phyloP scores from a whole-genome alignment of 805 yeast genomes.

The Wickerhamomyces chambardii region DNA sequence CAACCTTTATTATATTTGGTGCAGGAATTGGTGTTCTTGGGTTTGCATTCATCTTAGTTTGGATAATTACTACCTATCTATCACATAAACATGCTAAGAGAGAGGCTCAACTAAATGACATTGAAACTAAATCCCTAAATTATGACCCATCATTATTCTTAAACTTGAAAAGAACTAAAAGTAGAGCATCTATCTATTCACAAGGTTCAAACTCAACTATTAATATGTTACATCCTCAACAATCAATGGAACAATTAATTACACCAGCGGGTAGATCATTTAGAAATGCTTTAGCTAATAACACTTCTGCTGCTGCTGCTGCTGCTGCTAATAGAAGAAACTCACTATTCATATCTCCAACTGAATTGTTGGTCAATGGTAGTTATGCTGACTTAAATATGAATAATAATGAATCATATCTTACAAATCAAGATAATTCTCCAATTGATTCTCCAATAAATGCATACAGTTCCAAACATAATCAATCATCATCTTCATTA shows the following conservation, averaged over 20 bases:
- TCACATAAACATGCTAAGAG: conserved; percentile 20
- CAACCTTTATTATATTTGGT: conserved; percentile 76
- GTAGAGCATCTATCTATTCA: conserved; percentile 20
- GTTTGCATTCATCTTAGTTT: conserved; percentile 13
- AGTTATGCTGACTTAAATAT: conserved; percentile 8
- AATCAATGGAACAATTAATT: conserved; percentile 10
- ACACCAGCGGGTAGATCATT: conserved; percentile 14
- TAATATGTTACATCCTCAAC: conserved; percentile 12
- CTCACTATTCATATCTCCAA: conserved; percentile 46
- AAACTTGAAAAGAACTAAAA: conserved; percentile 9
- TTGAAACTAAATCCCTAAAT: conserved; percentile 7
- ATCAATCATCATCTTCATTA: neutral
- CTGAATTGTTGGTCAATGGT: conserved; percentile 25
- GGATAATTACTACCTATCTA: conserved; percentile 14
- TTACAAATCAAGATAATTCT: conserved; percentile 5
- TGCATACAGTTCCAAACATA: conserved; percentile 1
- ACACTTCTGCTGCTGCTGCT: neutral
- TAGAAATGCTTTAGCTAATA: conserved; percentile 11
- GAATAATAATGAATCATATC: conserved; percentile 5
- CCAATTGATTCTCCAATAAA: conserved; percentile 17
- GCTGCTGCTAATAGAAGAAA: conserved; percentile 18
- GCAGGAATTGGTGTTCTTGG: conserved; percentile 44
- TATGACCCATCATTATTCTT: conserved; percentile 15
- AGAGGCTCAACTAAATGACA: conserved; percentile 8
- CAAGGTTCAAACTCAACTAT: conserved; percentile 21